Percentiles rank a stretch among this genome's conserved stretches.
phyloP scores from a whole-genome alignment of 768 basidiomycete species.

The Kwoniella newhampshirensis region DNA sequence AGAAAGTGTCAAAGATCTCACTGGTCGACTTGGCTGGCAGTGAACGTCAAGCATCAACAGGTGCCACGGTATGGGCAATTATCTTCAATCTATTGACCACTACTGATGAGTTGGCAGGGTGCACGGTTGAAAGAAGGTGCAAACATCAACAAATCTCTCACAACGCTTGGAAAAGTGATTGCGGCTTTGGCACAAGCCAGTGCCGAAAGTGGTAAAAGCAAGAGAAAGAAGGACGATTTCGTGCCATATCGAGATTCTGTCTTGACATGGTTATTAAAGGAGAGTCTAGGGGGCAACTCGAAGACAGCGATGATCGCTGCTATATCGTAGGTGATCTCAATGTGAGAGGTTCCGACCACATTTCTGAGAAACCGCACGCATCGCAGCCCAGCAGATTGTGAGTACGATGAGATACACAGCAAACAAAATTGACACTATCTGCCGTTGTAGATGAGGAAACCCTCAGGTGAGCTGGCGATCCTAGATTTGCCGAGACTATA shows the following conservation, averaged over 20 bases:
- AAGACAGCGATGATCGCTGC: slow-evolving; percentile 99
- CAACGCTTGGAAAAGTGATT: slow-evolving; percentile 97
- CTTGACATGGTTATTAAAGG: slow-evolving; percentile 96
- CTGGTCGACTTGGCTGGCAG: slow-evolving; percentile 95
- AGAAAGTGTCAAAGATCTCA: slow-evolving; percentile 98
- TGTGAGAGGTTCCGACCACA: no score
- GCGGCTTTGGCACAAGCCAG: slow-evolving; percentile 73
- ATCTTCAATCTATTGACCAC: not conserved
- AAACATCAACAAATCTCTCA: slow-evolving; percentile 97
- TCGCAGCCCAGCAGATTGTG: slow-evolving; percentile 16
- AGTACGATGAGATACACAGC: not conserved
- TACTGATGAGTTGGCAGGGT: slow-evolving; percentile 56
- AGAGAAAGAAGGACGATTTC: slow-evolving; percentile 85
- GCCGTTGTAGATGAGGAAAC: slow-evolving; percentile 76
- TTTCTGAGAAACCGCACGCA: no score
- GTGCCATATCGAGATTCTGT: slow-evolving; percentile 98
- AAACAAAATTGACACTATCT: no score
- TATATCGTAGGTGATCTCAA: slow-evolving; percentile 65
- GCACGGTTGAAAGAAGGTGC: slow-evolving; percentile 95
- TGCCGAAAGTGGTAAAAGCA: slow-evolving; percentile 63
- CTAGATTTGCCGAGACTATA: not conserved
- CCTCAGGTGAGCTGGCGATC: slow-evolving; percentile 56
- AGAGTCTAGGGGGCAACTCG: slow-evolving; percentile 74
- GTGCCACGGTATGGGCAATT: slow-evolving; percentile 65
- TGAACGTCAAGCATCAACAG: slow-evolving; percentile 95